Base-by-base conservation (phyloP, 495 filamentous ascomycete genomes). In the Amniculicola lignicola region DNA sequence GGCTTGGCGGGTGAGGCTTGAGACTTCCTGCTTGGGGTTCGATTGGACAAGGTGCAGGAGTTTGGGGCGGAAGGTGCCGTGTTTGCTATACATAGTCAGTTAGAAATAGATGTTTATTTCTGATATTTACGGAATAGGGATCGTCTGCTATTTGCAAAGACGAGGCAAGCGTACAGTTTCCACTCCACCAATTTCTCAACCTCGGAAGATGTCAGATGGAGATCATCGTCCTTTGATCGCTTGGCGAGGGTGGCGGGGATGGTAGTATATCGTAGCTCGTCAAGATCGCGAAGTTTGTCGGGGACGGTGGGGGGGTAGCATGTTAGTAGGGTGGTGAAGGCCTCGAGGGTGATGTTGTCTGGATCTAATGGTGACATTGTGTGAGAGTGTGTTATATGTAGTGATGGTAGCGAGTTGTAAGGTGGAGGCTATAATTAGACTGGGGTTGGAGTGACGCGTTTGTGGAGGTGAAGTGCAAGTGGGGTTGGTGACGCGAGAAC, bases 131-230 rank as follows among this genome's bases (percentile, higher is more conserved):
- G n/a, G n/a, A n/a, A n/a, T n/a, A n/a, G n/a, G n/a, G n/a, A n/a
- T n/a, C n/a, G n/a, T n/a, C n/a, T n/a, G n/a, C n/a, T n/a, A n/a
- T n/a, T n/a, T n/a, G n/a, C n/a, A n/a, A n/a, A n/a, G n/a, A n/a
- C n/a, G n/a, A n/a, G n/a, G n/a, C 14, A 21, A 21, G 46, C 83
- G 65, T 75, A 89, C 85, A 87, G 69, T 71, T 90, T 91, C 87
- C 87, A 91, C 50, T 86, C 80, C 43, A 89, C 79, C n/a, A 89
- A 52, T 11, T 48, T 37, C 21, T 44, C 46, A 3, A 72, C 45
- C 39, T 72, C 66, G 0, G 42, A 31, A 39, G 65, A 64, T 21
- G 37, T 48, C n/a, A 70, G 38, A 33, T 51, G 55, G 5, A 48
- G 29, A 16, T 61, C 49, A 7, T 35, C 51, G 11, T 51, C 40